Evolutionary conservation across 345 rosid species (phyloP).

Genomic region (Populus tremula): DNA sequence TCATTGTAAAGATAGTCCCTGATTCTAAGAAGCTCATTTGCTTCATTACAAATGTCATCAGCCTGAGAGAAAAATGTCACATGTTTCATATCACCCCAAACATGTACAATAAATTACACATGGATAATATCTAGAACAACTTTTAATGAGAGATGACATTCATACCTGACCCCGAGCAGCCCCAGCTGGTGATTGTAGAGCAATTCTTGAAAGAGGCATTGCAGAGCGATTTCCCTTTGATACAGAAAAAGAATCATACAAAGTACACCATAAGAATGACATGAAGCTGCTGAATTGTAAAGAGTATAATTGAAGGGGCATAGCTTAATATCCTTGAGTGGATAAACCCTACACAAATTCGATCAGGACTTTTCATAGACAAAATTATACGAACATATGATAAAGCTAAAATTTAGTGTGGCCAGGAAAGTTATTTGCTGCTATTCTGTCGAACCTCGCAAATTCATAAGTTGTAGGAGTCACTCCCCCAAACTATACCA

Average conservation of each 20-base stretch:
- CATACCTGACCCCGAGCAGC: constrained; percentile 86
- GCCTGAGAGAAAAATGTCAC: constrained; percentile 44
- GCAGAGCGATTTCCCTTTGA: constrained; percentile 65
- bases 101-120: background rate
- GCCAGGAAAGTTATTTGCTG: background rate
- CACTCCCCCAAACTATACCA: background rate
- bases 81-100: background rate
- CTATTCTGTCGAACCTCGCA: background rate
- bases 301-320: background rate
- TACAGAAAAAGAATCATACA: constrained; percentile 9
- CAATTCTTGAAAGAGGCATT: constrained; percentile 70
- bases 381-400: background rate
- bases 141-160: background rate
- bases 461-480: no score
- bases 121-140: background rate
- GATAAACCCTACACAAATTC: background rate
- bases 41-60: constrained; percentile 74
- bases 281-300: background rate
- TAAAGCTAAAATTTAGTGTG: background rate
- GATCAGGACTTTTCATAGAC: background rate
- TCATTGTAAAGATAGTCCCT: constrained; percentile 71
- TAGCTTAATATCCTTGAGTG: background rate
- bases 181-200: constrained; percentile 66
- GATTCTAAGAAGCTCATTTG: constrained; percentile 76
- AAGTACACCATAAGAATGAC: background rate